Base-by-base conservation (phyloP, 352 stramenopile species). In the Albugo laibachii region DNA sequence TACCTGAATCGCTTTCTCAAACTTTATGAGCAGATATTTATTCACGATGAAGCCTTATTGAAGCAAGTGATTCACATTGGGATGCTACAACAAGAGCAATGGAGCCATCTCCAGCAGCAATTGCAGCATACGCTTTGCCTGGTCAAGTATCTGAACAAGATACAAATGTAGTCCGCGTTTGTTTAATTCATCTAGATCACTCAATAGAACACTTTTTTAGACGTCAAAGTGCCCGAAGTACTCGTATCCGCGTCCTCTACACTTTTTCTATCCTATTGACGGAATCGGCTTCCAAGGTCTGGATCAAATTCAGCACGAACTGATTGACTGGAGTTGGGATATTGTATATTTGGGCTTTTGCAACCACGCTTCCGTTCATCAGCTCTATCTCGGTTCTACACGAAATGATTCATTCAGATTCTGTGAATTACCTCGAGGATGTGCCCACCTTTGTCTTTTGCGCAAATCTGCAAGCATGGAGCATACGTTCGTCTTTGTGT, bases 1-100 rank as follows among this genome's bases (percentile, higher is more conserved):
- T 91, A 91, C 52, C 43, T 91, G 47, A 87, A 91, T 60, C 77
- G 74, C 2, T 87, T 91, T 57, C 56, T 91, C 24, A 87, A 91
- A 62, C 58, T 87, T 27, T 73, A 91, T 52, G 70, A 86, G 40
- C 60, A 85, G 53, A 55, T 87, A 13, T 47, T 91, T 15, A 71
- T 86, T 2, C 53, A 52, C 2, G 60, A 87, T 47, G 40, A 65
- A 12, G 52, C 41, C 16, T 49, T 91, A 48, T 58, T 91, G 11
- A 56, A 54, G 4, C 63, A 68, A 36, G 70, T 83, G 20, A 63
- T 80, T 21, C 54, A 62, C 24, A 51, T 91, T 10, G 67, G 70
- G 37, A 48, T 41, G 11, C 52, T 76, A 41, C 77, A 91, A 57
- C 68, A 85, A 50, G 55, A 66, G 39, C 74, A 82, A 53, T 91